These are phyloP conservation scores for Ustilago hordei DNA, from an alignment of 1,284 basidiomycete species.

Conservation along the genomic window DNA sequence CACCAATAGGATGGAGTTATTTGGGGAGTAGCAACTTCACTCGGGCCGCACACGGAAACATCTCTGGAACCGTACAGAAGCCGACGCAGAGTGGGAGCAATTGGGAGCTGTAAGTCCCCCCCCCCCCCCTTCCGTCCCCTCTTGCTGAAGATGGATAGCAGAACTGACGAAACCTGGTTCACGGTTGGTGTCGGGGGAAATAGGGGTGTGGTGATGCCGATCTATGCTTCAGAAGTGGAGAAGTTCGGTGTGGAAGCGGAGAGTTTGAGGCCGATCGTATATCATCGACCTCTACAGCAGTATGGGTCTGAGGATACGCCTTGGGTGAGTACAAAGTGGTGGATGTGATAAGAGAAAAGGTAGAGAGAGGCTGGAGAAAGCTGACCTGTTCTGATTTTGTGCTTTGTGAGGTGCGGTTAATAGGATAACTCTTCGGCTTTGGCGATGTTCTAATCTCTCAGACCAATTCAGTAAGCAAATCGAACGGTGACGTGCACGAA, in stretches of 20 bases:
- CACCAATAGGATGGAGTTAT: constrained; percentile 61
- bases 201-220: constrained; percentile 57
- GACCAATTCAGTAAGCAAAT: background rate
- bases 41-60: constrained; percentile 65
- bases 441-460: background rate
- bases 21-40: constrained; percentile 66
- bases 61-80: constrained; percentile 36
- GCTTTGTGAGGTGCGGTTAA: background rate
- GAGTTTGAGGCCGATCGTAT: constrained; percentile 46
- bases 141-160: background rate
- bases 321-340: constrained; percentile 45
- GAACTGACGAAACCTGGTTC: background rate
- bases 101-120: constrained; percentile 60
- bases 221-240: constrained; percentile 46
- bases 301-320: constrained; percentile 48
- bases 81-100: constrained; percentile 52
- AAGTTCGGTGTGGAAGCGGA: constrained; percentile 30
- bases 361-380: background rate
- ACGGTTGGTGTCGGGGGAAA: background rate
- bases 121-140: background rate
- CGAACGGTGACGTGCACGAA: background rate
- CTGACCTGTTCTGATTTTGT: background rate
- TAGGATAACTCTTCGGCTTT: background rate
- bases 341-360: background rate
- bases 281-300: constrained; percentile 47